These are phyloP conservation scores for Hymenoscyphus infarciens DNA, from an alignment of 2,329 filamentous ascomycete genomes.

Conservation along the genomic window DNA sequence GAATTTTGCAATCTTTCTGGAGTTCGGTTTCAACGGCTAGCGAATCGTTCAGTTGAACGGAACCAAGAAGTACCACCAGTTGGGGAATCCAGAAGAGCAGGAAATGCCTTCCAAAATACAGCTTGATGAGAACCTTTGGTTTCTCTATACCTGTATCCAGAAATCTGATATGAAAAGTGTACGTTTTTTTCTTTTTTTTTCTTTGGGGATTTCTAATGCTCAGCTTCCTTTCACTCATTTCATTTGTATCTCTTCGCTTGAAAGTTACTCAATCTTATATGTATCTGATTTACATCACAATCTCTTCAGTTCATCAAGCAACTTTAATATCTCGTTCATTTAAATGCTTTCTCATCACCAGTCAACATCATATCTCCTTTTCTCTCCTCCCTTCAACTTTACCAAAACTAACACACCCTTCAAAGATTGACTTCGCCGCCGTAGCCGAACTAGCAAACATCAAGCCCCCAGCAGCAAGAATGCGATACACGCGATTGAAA, in stretches of 20 bases:
- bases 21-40: background rate
- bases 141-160: constrained; percentile 42
- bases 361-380: too few relatives aligned
- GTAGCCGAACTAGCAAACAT: constrained; percentile 36
- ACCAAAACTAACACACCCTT: constrained; percentile 4
- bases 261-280: too few relatives aligned
- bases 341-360: too few relatives aligned
- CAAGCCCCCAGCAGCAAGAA: constrained; percentile 39
- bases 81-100: background rate
- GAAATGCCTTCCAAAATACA: constrained; percentile 39
- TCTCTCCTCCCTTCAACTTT: background rate
- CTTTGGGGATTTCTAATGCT: background rate
- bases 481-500: constrained; percentile 38
- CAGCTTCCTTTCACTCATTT: too few relatives aligned
- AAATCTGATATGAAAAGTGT: constrained; percentile 39
- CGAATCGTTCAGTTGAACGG: too few relatives aligned
- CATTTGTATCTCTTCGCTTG: too few relatives aligned
- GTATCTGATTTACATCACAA: too few relatives aligned
- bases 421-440: constrained; percentile 39
- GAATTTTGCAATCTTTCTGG: too few relatives aligned
- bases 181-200: constrained; percentile 21
- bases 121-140: constrained; percentile 39
- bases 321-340: too few relatives aligned
- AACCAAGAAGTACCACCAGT: background rate
- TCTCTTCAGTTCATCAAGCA: too few relatives aligned